phyloP scores from a whole-genome alignment of 306 rosid species.

The Quercus cerris region DNA sequence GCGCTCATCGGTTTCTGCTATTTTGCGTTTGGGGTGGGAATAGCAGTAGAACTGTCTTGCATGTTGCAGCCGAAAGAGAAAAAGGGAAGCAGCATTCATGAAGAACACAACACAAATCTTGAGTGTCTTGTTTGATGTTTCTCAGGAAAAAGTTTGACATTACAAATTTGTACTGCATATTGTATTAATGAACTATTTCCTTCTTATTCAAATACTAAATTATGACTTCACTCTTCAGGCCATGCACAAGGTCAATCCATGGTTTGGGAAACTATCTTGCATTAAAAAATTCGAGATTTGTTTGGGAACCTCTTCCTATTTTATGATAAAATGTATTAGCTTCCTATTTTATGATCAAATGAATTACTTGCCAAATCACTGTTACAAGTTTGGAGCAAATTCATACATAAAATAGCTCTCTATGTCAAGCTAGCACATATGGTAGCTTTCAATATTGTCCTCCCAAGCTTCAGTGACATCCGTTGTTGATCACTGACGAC shows the following conservation, averaged over 20 bases:
- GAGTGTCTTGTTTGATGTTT: conserved; percentile 16
- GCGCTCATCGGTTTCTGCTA: conserved; percentile 11
- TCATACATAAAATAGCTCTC: background rate
- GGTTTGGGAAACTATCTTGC: background rate
- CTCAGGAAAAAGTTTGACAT: too few relatives aligned
- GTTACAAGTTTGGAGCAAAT: background rate
- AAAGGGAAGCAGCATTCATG: background rate
- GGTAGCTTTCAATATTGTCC: too few relatives aligned
- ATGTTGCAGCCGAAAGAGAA: conserved; percentile 10
- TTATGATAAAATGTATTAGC: background rate
- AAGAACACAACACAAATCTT: background rate
- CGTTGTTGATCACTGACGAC: too few relatives aligned
- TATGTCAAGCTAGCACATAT: background rate
- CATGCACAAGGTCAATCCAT: background rate
- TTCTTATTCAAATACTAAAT: background rate
- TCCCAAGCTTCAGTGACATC: too few relatives aligned
- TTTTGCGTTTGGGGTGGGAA: conserved; percentile 20
- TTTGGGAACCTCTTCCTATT: background rate
- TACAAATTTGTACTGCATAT: background rate
- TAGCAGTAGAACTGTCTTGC: conserved; percentile 10
- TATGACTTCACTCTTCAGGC: background rate
- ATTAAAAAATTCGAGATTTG: background rate
- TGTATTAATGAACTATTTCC: background rate
- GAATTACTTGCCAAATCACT: background rate
- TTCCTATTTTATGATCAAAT: background rate